Evolutionary conservation across 306 rosid species (phyloP), one percentile per base, ranked within the genome.

Genomic region (Medicago arabica): DNA sequence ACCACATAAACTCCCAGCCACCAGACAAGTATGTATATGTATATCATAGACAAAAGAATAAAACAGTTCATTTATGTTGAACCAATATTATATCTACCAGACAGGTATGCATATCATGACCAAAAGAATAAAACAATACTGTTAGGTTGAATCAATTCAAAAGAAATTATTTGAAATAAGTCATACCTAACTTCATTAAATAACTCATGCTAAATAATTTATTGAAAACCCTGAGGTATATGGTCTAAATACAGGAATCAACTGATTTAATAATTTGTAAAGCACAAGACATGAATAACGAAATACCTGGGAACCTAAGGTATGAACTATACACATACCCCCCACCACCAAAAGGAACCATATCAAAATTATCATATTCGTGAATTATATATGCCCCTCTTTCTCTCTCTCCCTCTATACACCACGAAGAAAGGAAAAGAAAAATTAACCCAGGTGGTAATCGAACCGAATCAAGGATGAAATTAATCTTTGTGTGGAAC

Each of bases 291-390:
- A 83, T 84, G 76, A 86, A 89, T 86, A 75, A 82, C 73, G 78
- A 77, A 71, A 70, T 72, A 60, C 84, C 86, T 53, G 87, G 86
- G 79, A 80, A 69, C 78, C 82, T 82, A 78, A 59, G 84, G 75
- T 82, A 75, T 81, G 89, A 87, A 84, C 92, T 91, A 89, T 91
- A 89, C 90, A 91, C 92, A 88, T 77, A 85, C 86, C 83, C 85
- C 72, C 71, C 75, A 66, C 80, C 84, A 76, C 71, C 79, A 74
- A 19, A 72, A 78, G 64, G 57, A 67, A 88, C 72, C 86, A 87
- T 81, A 83, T 74, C 82, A 79, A 78, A 79, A 78, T 76, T 67
- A 87, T 70, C 84, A 83, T 84, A 83, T 77, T 67, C 84, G 77
- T 61, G 62, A 85, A 86, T 81, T 78, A 75, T 87, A 75, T 87